These are phyloP conservation scores for Sclerotinia borealis DNA, from an alignment of 2,329 filamentous ascomycete species.

Conservation along the genomic window DNA sequence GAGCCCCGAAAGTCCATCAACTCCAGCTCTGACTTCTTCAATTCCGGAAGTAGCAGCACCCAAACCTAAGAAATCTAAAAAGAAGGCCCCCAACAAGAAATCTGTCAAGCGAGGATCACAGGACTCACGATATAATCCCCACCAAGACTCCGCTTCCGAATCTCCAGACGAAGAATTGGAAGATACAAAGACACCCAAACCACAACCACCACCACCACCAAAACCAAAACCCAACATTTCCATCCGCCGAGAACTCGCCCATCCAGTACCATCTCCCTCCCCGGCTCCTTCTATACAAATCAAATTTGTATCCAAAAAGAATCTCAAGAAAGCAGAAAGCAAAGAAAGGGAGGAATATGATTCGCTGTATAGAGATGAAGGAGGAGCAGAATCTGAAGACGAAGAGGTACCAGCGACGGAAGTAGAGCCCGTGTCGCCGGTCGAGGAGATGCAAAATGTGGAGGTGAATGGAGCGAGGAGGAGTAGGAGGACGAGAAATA, in stretches of 20 bases:
- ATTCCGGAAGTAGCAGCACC: too few relatives aligned
- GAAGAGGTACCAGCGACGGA: neutral
- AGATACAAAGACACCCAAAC: neutral
- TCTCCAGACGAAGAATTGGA: neutral
- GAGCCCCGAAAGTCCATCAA: neutral
- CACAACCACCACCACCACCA: neutral
- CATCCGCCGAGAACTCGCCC: neutral
- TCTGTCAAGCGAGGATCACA: neutral
- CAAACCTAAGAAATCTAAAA: neutral
- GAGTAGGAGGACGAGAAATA: conserved; percentile 5
- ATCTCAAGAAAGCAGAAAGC: neutral
- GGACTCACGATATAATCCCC: neutral
- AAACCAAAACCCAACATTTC: neutral
- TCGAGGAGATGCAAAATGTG: neutral
- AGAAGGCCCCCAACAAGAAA: neutral
- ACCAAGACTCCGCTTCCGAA: neutral
- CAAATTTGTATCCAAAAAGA: neutral
- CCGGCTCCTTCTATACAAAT: neutral
- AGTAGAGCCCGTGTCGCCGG: neutral
- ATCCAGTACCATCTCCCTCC: neutral
- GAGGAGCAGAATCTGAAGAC: neutral
- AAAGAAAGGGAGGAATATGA: neutral
- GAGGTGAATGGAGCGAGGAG: neutral
- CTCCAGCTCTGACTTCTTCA: neutral
- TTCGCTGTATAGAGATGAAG: neutral